Conservation (phyloP, 148 eudicot genomes). For the Spergularia marina region DNA sequence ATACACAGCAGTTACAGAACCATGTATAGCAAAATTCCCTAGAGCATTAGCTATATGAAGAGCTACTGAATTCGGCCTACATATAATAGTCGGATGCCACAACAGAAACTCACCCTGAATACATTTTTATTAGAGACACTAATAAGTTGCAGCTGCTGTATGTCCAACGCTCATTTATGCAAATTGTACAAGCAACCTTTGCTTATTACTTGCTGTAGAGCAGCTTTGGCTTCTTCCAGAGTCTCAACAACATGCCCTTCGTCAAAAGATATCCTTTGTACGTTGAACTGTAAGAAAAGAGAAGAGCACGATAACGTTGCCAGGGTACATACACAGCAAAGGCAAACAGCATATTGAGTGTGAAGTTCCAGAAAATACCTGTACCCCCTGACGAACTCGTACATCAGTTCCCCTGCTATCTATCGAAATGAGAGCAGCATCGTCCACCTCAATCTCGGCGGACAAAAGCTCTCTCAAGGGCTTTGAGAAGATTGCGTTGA, state of each 20-base stretch:
- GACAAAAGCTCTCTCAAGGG: constrained; percentile 82
- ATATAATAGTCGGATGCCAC: background rate
- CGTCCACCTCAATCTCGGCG: constrained; percentile 78
- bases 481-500: constrained; percentile 86
- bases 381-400: constrained; percentile 96
- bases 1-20: constrained; percentile 5
- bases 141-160: background rate
- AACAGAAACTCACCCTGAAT: constrained; percentile 9
- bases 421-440: constrained; percentile 91
- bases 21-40: background rate
- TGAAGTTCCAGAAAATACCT: constrained; percentile 39
- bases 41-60: constrained; percentile 1
- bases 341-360: background rate
- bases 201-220: constrained; percentile 65
- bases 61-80: constrained; percentile 3
- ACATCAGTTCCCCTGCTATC: constrained; percentile 95
- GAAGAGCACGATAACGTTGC: background rate
- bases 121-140: background rate
- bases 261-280: constrained; percentile 86
- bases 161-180: constrained; percentile 37
- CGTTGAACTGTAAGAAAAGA: constrained; percentile 57
- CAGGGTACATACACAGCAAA: background rate
- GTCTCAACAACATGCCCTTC: constrained; percentile 73
- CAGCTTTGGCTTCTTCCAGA: constrained; percentile 88
- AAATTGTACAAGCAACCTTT: constrained; percentile 58